Evolutionary conservation across 148 eudicot species (phyloP), one percentile per base, ranked within the genome.

Genomic region (Rhododendron simsii): DNA sequence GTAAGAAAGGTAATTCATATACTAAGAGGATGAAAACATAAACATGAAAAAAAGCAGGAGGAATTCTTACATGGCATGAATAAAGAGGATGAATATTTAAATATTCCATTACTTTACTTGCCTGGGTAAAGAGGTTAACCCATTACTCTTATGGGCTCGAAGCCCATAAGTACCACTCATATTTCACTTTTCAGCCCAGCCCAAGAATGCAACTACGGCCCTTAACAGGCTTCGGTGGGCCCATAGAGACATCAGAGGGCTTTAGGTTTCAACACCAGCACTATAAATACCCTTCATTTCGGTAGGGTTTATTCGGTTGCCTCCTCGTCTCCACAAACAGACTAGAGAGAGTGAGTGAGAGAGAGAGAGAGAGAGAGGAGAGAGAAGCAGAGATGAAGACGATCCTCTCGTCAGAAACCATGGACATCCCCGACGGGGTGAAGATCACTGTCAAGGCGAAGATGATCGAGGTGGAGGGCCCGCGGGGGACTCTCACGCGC

Each of bases 361-460:
- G 78, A 83, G 30, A 21, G 74, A 81, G 81, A 45, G 28, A 33
- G 74, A 77, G 87, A 16, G 83, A 30, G 30, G 77, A 75, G 82
- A 83, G 51, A 61, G 67, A 77, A 15, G 7, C 20, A 16, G 45
- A 87, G 67, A 93, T 94, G 96, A 94, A 94, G 96, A 92, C 90
- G 0, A 91, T 94, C 0, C 65, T 91, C 0, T 88, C 96, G 0
- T 92, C 96, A 1, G 94, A 94, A 3, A 84, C 88, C 9, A 94
- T 94, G 96, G 94, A 92, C 71, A 91, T 94, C 89, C 96, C 96
- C 0, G 94, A 91, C 1, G 96, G 94, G 8, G 89, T 93, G 13
- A 81, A 74, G 15, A 88, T 93, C 86, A 93, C 84, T 2, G 89
- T 93, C 2, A 81, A 92, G 13, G 96, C 96, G 2, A 93, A 93